Base-by-base conservation (phyloP, 2,329 filamentous ascomycete species). In the Exophiala bonariae region DNA sequence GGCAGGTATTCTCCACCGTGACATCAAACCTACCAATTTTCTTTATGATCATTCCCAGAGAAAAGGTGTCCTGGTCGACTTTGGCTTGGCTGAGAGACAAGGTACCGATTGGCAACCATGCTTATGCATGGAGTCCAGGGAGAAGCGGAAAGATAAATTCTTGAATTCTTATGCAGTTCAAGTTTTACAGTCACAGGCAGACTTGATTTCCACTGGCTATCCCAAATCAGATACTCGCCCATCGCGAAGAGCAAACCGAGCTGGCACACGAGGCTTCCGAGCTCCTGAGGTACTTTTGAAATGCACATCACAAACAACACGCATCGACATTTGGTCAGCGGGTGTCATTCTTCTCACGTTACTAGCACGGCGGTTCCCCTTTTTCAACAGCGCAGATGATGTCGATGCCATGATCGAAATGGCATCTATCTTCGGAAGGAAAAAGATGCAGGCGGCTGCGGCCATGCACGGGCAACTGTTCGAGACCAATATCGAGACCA, bases 361-460 rank as follows among this genome's bases (percentile, higher is more conserved):
- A 54, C 76, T 99, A 11, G 92, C 88, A 32, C 86, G 87, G 47
- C 84, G 93, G 3, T 99, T 99, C 61, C 93, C 93, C 1, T 99
- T 99, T 70, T 99, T 99, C 77, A 96, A 99, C 70, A 95, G 89
- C 36, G 86, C 90, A n/a, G 93, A 99, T 66, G 93, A 99, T 61
- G 87, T 99, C 38, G 93, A 99, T 63, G 93, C 93, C 41, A 86
- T 96, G 79, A 92, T 99, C 58, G 93, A 99, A 68, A 95, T 99
- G 57, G 88, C 91, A 28, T 95, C 89, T 49, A 95, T 99, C 51
- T 96, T 97, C 65, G 93, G 93, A 40, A 78, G 79, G 33, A 84
- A 81, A 63, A 83, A 85, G 49, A 97, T 99, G 92, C 87, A 86
- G 63, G 75, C 81, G 26, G 87, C 86, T 3, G 89, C 89, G 1